Conservation (phyloP, 2,329 filamentous ascomycete species). For the Talaromyces sp. region DNA sequence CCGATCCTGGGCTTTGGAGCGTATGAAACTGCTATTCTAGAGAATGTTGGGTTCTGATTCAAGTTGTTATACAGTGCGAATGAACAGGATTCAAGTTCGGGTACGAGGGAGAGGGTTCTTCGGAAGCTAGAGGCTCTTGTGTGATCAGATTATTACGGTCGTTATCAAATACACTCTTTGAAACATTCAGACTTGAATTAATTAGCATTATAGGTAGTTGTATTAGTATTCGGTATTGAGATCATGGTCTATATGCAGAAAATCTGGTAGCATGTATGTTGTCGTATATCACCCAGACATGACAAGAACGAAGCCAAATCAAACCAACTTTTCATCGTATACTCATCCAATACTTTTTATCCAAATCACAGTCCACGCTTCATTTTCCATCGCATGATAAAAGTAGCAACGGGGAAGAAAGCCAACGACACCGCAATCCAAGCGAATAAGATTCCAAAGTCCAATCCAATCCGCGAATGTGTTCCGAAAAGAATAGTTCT, state of each 20-base stretch:
- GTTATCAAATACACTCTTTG: too few relatives aligned
- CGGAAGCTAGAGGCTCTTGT: not conserved
- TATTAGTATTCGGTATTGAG: too few relatives aligned
- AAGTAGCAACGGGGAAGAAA: slow-evolving; percentile 32
- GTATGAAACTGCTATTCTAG: not conserved
- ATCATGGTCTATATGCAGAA: too few relatives aligned
- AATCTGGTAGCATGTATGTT: not conserved
- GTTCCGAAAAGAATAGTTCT: slow-evolving; percentile 65
- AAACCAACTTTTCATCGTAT: not conserved
- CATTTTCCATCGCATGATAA: slow-evolving; percentile 38
- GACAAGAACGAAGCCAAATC: not conserved
- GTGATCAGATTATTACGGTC: not conserved
- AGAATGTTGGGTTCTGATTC: not conserved
- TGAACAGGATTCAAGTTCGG: not conserved
- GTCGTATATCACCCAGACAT: not conserved
- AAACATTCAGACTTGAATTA: too few relatives aligned
- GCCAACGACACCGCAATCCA: slow-evolving; percentile 48
- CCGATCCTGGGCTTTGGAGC: not conserved
- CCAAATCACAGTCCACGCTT: slow-evolving; percentile 27
- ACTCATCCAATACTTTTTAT: not conserved
- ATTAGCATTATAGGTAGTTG: too few relatives aligned
- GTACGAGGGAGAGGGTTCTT: not conserved
- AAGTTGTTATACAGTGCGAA: not conserved
- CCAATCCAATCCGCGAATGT: slow-evolving; percentile 60
- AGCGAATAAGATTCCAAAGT: slow-evolving; percentile 63